Evolutionary conservation across 2,329 filamentous ascomycete genomes (phyloP), one percentile per base, ranked within the genome.

Genomic region (Fusarium bactridioides): DNA sequence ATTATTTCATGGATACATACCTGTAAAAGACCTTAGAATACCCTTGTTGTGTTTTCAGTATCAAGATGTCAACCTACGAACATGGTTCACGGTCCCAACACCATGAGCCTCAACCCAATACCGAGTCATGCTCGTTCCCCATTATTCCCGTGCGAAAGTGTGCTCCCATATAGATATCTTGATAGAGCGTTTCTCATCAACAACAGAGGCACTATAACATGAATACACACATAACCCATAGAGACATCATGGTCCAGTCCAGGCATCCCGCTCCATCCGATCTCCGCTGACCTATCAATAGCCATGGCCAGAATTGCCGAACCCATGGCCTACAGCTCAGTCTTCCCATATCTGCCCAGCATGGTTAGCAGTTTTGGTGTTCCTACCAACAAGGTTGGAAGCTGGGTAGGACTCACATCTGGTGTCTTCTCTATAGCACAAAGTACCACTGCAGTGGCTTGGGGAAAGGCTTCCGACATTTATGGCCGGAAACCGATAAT

Each of bases 401-500:
- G 91, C 84, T 95, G 92, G 92, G 93, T 91, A n/a, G 92, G 92
- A 57, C 83, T 94, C 63, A 92, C 91, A 10, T 91, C 91, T 4
- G 90, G 92, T 47, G 86, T 90, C 70, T 94, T 94, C 80, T 93
- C 93, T 5, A 80, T 94, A 16, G 86, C 88, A 35, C 93, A 95
- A 81, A 92, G 91, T 74, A 55, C 89, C 23, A 93, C 92, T 10
- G 93, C 92, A 23, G 89, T 95, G 4, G 83, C 89, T 2, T 95
- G 93, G 93, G 92, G 94, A 10, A 87, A 90, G 72, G 88, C 91
- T 4, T 93, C 94, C 1, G 96, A 98, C 80, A 84, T 82, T 47
- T 89, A 93, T 69, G 96, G 95, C 25, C 89, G 95, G 62, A 98
- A 97, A 79, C 92, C 92, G 2, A 88, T 92, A 43, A 93, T 98